phyloP scores from a whole-genome alignment of 257 asterid genomes.

The Eustoma russellianum region DNA sequence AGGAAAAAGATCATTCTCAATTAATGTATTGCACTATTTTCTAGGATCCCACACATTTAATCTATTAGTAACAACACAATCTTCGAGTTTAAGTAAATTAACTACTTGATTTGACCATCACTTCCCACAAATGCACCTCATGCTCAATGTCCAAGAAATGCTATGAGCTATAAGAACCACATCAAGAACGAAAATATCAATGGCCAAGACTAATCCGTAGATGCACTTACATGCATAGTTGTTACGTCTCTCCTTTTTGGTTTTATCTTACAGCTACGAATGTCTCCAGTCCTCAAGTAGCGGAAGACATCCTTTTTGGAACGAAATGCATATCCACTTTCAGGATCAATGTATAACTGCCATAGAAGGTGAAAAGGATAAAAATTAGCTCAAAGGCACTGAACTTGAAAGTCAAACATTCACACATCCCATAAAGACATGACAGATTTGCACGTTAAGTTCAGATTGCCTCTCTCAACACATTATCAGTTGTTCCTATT shows the following conservation, averaged over 20 bases:
- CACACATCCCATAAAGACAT: neutral
- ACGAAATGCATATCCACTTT: constrained; percentile 44
- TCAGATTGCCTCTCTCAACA: neutral
- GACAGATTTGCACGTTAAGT: neutral
- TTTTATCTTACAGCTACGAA: constrained; percentile 30
- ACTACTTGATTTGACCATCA: too few species aligned
- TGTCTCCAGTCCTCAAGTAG: constrained; percentile 45
- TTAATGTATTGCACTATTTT: too few species aligned
- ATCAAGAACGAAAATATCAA: too few species aligned
- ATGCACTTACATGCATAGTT: constrained; percentile 24
- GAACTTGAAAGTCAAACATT: neutral
- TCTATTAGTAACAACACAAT: too few species aligned
- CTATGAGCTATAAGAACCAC: too few species aligned
- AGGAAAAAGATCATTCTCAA: too few species aligned
- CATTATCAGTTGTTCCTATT: neutral
- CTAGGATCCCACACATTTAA: too few species aligned
- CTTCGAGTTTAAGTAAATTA: too few species aligned
- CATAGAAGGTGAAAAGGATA: constrained; percentile 6
- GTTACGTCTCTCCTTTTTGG: constrained; percentile 34
- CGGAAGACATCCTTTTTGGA: constrained; percentile 61
- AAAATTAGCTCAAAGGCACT: neutral
- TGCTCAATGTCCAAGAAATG: too few species aligned
- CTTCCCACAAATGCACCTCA: too few species aligned
- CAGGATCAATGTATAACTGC: constrained; percentile 65
- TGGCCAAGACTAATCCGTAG: too few species aligned